A percentile compares a stretch with the other conserved stretches of the same genome.
These are phyloP conservation scores for apple (Malus domestica) DNA, from an alignment of 306 rosid species.

Conservation along the genomic window DNA sequence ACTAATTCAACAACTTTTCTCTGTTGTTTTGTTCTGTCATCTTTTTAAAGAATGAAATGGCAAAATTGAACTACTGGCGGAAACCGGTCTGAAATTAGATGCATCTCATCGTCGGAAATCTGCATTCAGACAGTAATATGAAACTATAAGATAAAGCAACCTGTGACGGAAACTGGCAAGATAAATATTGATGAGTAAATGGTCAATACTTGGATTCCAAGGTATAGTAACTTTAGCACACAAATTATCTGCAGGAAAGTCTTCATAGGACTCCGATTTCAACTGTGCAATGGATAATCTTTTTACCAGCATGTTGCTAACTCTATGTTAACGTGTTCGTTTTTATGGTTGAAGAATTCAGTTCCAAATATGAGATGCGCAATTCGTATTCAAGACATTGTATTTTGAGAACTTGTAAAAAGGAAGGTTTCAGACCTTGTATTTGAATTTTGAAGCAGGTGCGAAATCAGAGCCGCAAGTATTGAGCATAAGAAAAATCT, in stretches of 20 bases:
- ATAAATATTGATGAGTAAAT: too few relatives aligned
- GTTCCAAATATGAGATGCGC: background rate
- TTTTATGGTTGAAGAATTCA: background rate
- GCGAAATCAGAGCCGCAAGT: background rate
- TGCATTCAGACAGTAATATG: background rate
- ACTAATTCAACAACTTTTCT: background rate
- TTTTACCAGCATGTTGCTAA: background rate
- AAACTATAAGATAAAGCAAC: background rate
- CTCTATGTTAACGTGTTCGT: background rate
- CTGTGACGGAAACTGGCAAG: background rate
- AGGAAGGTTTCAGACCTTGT: constrained; percentile 14
- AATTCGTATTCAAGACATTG: background rate
- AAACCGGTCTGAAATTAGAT: background rate
- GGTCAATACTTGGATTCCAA: background rate
- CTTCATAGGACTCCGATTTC: background rate
- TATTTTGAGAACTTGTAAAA: background rate
- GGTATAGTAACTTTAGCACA: background rate
- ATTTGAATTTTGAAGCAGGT: background rate
- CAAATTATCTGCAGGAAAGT: background rate
- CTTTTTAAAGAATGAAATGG: background rate
- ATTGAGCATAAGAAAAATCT: constrained; percentile 18
- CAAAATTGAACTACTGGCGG: background rate
- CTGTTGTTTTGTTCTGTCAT: background rate
- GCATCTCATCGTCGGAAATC: background rate
- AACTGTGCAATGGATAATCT: background rate